A percentile compares a stretch with the other conserved stretches of the same genome.
phyloP scores from a whole-genome alignment of 164 flowering plant genomes.

The Akebia trifoliata region DNA sequence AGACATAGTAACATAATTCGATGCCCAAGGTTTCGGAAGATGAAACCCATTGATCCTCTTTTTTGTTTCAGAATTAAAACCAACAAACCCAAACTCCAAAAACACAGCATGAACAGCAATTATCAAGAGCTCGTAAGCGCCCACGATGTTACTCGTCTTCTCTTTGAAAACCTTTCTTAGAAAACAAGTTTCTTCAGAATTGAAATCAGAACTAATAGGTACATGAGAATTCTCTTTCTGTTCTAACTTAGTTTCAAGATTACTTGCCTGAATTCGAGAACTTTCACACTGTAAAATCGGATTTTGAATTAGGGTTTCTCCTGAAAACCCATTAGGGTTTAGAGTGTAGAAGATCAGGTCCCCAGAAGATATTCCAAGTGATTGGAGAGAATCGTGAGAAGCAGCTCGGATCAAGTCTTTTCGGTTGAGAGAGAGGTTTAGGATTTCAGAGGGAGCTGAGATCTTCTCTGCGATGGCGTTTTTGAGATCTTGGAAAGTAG shows the following conservation, averaged over 20 bases:
- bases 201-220: background rate
- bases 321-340: slow-evolving; percentile 15
- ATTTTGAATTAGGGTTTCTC: background rate
- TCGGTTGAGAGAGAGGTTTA: slow-evolving; percentile 56
- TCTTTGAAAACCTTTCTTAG: slow-evolving; percentile 45
- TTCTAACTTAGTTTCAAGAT: background rate
- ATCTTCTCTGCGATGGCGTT: slow-evolving; percentile 14
- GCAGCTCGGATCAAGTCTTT: slow-evolving; percentile 48
- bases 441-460: slow-evolving; percentile 7
- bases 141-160: slow-evolving; percentile 23
- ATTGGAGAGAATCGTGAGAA: slow-evolving; percentile 34
- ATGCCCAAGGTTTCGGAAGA: slow-evolving; percentile 40
- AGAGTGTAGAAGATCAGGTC: slow-evolving; percentile 58
- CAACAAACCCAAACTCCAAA: slow-evolving; percentile 67
- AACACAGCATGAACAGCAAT: slow-evolving; percentile 71
- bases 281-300: background rate
- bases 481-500: slow-evolving; percentile 40
- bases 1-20: slow-evolving; percentile 19
- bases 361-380: slow-evolving; percentile 58
- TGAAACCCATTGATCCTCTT: slow-evolving; percentile 30
- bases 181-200: slow-evolving; percentile 21
- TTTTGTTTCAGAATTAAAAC: slow-evolving; percentile 30
- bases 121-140: slow-evolving; percentile 32
- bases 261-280: background rate
- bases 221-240: background rate